Base-by-base conservation (phyloP, 331 rosid genomes). In the Spiraea crenata region DNA sequence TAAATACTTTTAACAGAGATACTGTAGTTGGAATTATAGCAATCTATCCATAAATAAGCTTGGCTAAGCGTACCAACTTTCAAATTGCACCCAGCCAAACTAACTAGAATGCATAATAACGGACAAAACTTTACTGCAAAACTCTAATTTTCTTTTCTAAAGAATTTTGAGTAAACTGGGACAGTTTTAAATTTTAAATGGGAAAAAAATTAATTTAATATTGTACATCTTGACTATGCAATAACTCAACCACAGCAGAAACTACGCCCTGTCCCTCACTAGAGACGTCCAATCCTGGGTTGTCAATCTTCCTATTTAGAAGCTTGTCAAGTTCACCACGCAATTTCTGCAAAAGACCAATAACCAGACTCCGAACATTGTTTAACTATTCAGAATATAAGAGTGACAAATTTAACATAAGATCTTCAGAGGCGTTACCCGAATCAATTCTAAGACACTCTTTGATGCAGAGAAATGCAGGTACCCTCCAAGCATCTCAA, bases 401-500 rank as follows among this genome's bases (percentile, higher is more conserved):
- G 19, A 42, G 68, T 52, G 19, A 55, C 41, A 66, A 35, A 72
- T 56, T 45, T 49, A 49, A 41, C 62, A 59, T 12, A 63, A 74
- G 69, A 51, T 69, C 34, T 19, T 5, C 34, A 66, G 74, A 59
- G 46, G 65, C 31, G 56, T 76, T 85, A 89, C 99, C 99, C 74
- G 84, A 70, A 93, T 91, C 56, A 93, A 77, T 76, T 87, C 99
- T 17, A 89, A 72, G 79, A 91, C 88, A 73, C 87, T 91, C 84
- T 84, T 89, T 1, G 97, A 84, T 55, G 99, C 92, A 69, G 96
- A 93, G 83, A 93, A 93, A 85, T 91, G 97, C 69, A 93, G 99
- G 82, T 93, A 93, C 67, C 99, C 99, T 56, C 95, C 96, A 7
- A 93, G 97, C 99, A 93, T 93, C 78, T 91, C 99, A 63, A 93